These are phyloP conservation scores for Epichloe uncinata DNA, from an alignment of 2,329 filamentous ascomycete species.

Conservation along the genomic window DNA sequence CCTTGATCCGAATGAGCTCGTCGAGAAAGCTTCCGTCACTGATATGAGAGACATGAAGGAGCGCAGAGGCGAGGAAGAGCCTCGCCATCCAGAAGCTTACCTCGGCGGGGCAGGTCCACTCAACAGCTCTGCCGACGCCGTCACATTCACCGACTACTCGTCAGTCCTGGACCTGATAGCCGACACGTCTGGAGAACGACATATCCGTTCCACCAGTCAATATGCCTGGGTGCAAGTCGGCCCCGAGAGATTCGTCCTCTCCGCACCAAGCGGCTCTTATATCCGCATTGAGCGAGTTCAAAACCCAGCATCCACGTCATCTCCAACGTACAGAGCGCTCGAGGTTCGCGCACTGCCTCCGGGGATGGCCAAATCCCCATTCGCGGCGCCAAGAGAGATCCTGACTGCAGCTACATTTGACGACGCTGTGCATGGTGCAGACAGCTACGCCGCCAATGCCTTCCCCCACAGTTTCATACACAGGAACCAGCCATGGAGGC, in stretches of 20 bases:
- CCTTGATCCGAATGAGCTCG: constrained; percentile 67
- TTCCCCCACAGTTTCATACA: constrained; percentile 55
- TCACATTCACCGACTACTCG: constrained; percentile 83
- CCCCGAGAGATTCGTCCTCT: constrained; percentile 57
- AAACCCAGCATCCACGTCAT: constrained; percentile 8
- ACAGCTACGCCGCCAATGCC: constrained; percentile 58
- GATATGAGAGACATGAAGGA: constrained; percentile 45
- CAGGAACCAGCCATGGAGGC: constrained; percentile 57
- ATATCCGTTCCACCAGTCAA: constrained; percentile 63
- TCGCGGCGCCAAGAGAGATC: constrained; percentile 54
- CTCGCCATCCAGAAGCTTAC: constrained; percentile 8
- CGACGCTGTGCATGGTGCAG: constrained; percentile 70
- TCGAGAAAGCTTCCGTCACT: constrained; percentile 51
- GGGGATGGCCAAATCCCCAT: constrained; percentile 41
- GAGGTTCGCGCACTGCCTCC: constrained; percentile 35
- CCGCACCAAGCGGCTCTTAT: constrained; percentile 49
- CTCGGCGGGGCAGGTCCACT: constrained; percentile 3
- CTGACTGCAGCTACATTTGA: constrained; percentile 52
- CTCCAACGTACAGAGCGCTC: constrained; percentile 27
- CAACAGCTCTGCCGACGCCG: constrained; percentile 21
- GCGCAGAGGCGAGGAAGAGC: constrained; percentile 30
- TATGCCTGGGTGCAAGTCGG: constrained; percentile 74
- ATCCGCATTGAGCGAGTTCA: constrained; percentile 35
- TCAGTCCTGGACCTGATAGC: constrained; percentile 83
- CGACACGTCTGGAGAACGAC: constrained; percentile 64